A percentile compares a stretch with the other conserved stretches of the same genome.
phyloP scores from a whole-genome alignment of 2,329 filamentous ascomycete species.

The Talaromyces verruculosus region DNA sequence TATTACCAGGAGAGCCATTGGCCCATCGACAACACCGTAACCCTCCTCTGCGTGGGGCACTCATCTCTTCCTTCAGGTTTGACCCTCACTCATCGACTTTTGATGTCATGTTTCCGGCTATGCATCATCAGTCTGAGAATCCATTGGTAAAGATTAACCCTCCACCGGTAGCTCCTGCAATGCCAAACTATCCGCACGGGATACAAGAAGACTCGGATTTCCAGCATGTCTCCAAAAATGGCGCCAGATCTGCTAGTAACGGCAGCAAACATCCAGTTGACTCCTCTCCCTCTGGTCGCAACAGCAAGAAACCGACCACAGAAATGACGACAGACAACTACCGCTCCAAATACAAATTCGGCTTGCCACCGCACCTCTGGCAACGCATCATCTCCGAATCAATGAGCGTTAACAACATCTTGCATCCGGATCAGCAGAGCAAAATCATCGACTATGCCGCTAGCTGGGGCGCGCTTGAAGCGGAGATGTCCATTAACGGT shows the following conservation, averaged over 20 bases:
- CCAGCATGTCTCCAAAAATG: not conserved
- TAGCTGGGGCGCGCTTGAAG: conserved; percentile 32
- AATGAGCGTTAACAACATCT: conserved; percentile 28
- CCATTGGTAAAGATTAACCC: conserved; percentile 5
- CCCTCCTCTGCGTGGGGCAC: not conserved
- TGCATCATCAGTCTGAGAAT: not conserved
- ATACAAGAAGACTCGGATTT: not conserved
- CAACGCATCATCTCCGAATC: conserved; percentile 33
- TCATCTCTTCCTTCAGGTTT: conserved; percentile 18
- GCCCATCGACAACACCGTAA: not conserved
- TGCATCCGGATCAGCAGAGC: conserved; percentile 32
- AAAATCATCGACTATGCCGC: conserved; percentile 35
- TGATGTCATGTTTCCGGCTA: conserved; percentile 14
- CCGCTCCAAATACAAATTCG: conserved; percentile 26
- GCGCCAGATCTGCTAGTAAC: not conserved
- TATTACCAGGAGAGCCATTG: not conserved
- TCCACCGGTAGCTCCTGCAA: conserved; percentile 8
- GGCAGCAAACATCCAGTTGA: not conserved
- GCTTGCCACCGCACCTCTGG: conserved; percentile 32
- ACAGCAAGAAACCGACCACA: not conserved
- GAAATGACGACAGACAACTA: not conserved
- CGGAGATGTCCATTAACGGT: conserved; percentile 33
- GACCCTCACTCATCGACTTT: conserved; percentile 15
- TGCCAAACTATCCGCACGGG: conserved; percentile 8
- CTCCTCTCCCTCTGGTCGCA: not conserved